phyloP scores from a whole-genome alignment of 495 filamentous ascomycete genomes.

The Podospora pseudocomata region DNA sequence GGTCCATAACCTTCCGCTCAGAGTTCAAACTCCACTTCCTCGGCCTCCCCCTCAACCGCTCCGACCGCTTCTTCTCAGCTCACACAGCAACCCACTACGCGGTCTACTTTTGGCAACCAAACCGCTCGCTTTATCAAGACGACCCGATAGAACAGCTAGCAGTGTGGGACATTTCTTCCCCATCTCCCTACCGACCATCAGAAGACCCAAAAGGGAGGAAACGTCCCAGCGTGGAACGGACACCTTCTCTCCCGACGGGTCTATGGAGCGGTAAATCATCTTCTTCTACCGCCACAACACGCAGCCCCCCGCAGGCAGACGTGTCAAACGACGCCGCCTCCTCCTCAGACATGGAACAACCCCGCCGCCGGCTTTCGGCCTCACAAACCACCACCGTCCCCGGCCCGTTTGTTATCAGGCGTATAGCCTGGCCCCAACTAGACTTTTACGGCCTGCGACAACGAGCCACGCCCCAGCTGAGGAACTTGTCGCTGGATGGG shows the following conservation, averaged over 20 bases:
- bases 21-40: constrained; percentile 67
- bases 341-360: background rate
- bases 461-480: constrained; percentile 50
- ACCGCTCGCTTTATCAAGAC: constrained; percentile 57
- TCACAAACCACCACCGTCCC: constrained; percentile 16
- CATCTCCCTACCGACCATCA: constrained; percentile 54
- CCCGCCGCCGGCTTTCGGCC: constrained; percentile 13
- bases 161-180: constrained; percentile 64
- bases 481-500: constrained; percentile 53
- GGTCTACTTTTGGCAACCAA: constrained; percentile 64
- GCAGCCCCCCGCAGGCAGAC: background rate
- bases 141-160: constrained; percentile 59
- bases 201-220: constrained; percentile 48
- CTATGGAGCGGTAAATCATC: constrained; percentile 24
- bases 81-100: constrained; percentile 63
- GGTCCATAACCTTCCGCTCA: constrained; percentile 54
- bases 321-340: background rate
- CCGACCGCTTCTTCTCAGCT: constrained; percentile 62
- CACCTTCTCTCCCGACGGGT: constrained; percentile 22
- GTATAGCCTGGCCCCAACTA: constrained; percentile 54
- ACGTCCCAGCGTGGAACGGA: constrained; percentile 28
- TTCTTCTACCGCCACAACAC: background rate
- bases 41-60: constrained; percentile 56
- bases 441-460: constrained; percentile 58
- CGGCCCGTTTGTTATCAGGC: constrained; percentile 52